These are phyloP conservation scores for Neofusicoccum ribis DNA, from an alignment of 2,329 filamentous ascomycete genomes.

Conservation along the genomic window DNA sequence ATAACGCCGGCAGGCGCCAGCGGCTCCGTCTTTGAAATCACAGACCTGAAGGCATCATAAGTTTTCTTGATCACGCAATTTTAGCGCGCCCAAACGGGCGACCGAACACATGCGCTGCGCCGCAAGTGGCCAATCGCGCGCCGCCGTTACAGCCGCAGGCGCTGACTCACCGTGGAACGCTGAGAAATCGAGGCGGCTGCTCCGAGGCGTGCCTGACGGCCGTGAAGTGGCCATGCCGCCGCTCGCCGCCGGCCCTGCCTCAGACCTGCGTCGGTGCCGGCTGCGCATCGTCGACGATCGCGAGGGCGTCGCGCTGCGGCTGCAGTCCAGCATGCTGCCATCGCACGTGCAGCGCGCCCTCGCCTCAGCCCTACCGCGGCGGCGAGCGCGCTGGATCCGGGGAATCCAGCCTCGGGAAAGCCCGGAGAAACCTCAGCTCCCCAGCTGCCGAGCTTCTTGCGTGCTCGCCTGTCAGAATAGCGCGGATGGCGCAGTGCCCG, in stretches of 20 bases:
- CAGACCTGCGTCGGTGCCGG: background rate
- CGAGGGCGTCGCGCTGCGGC: background rate
- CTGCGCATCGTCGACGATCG: conserved; percentile 2
- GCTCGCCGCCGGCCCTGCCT: background rate
- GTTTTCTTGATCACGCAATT: conserved; percentile 24
- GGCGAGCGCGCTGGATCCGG: background rate
- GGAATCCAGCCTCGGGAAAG: background rate
- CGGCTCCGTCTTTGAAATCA: conserved; percentile 23
- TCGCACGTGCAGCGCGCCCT: conserved; percentile 1
- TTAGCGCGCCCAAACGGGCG: conserved; percentile 10
- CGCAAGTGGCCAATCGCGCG: background rate
- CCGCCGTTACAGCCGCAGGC: background rate
- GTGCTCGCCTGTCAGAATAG: conserved; percentile 16
- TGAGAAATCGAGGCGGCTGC: conserved; percentile 10
- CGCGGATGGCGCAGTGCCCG: conserved; percentile 9
- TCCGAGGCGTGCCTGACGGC: background rate
- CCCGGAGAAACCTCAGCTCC: background rate
- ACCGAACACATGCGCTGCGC: background rate
- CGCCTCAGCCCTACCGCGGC: conserved; percentile 10
- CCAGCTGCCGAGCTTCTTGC: conserved; percentile 5
- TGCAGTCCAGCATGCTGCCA: background rate
- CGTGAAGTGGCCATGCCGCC: background rate
- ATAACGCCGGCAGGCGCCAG: conserved; percentile 16
- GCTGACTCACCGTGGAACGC: background rate
- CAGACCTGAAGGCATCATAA: conserved; percentile 23